phyloP scores from a whole-genome alignment of 2,329 filamentous ascomycete species.

The Tolypocladium endophyticum region DNA sequence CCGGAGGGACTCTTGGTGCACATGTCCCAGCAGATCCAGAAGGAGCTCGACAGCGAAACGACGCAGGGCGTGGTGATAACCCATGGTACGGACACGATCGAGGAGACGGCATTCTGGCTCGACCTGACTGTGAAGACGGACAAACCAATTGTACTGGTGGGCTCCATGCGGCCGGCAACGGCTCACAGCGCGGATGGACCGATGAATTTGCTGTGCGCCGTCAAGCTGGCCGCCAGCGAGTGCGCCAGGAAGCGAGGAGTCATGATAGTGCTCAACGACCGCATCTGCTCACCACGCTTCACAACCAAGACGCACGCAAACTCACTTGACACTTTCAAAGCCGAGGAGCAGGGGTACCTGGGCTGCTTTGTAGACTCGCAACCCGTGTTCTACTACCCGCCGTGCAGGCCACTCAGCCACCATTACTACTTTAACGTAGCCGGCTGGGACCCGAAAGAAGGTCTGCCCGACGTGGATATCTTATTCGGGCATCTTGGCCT shows the following conservation, averaged over 20 bases:
- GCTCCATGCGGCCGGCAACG: slow-evolving; percentile 53
- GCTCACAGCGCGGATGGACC: slow-evolving; percentile 53
- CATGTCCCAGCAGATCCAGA: slow-evolving; percentile 36
- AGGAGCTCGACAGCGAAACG: slow-evolving; percentile 30
- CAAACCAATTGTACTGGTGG: slow-evolving; percentile 50
- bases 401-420: slow-evolving; percentile 32
- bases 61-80: slow-evolving; percentile 44
- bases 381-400: slow-evolving; percentile 49
- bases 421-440: slow-evolving; percentile 31
- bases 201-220: slow-evolving; percentile 50
- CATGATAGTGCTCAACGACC: slow-evolving; percentile 52
- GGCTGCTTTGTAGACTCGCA: slow-evolving; percentile 47
- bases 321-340: slow-evolving; percentile 51
- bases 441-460: slow-evolving; percentile 11
- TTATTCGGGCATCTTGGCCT: slow-evolving; percentile 45
- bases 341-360: slow-evolving; percentile 44
- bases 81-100: slow-evolving; percentile 55
- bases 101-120: slow-evolving; percentile 54
- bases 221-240: slow-evolving; percentile 40
- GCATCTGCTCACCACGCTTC: slow-evolving; percentile 46
- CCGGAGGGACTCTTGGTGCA: slow-evolving; percentile 36
- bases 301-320: slow-evolving; percentile 54
- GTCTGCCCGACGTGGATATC: slow-evolving; percentile 44
- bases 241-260: slow-evolving; percentile 38
- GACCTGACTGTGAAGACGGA: slow-evolving; percentile 44